phyloP scores from a whole-genome alignment of 139 green algal species.

The Chlamydomonas sp. region DNA sequence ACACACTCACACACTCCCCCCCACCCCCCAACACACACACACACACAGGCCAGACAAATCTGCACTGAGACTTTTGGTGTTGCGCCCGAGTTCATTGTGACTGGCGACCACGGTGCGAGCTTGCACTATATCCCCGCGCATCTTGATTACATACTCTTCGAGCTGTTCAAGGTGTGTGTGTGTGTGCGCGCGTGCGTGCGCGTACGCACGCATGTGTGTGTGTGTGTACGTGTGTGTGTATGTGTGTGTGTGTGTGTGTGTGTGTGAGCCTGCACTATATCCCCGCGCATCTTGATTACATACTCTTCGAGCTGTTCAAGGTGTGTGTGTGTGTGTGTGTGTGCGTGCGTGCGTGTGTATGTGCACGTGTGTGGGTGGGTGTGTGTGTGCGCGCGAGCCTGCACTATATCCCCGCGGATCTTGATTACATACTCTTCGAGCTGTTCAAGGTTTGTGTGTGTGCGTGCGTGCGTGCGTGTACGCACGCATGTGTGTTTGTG shows the following conservation, averaged over 20 bases:
- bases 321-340: no score
- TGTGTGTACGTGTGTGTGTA: no score
- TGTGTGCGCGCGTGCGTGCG: conserved; percentile 22
- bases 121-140: conserved; percentile 82
- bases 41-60: no score
- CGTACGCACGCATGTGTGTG: no score
- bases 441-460: no score
- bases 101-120: conserved; percentile 38
- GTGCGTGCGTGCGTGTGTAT: background rate
- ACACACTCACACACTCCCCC: no score
- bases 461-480: conserved; percentile 18
- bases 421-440: conserved; percentile 93
- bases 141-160: conserved; percentile 90
- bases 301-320: conserved; percentile 88
- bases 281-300: conserved; percentile 85
- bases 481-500: conserved; percentile 21
- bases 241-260: no score
- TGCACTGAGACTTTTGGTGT: conserved; percentile 74
- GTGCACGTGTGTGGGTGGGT: no score
- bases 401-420: conserved; percentile 78
- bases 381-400: conserved; percentile 48
- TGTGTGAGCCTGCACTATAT: conserved; percentile 71
- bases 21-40: no score
- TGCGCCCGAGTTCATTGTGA: conserved; percentile 60
- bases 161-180: conserved; percentile 90